phyloP scores from a whole-genome alignment of 1,139 yeast species.

The Zygoascus sp. region DNA sequence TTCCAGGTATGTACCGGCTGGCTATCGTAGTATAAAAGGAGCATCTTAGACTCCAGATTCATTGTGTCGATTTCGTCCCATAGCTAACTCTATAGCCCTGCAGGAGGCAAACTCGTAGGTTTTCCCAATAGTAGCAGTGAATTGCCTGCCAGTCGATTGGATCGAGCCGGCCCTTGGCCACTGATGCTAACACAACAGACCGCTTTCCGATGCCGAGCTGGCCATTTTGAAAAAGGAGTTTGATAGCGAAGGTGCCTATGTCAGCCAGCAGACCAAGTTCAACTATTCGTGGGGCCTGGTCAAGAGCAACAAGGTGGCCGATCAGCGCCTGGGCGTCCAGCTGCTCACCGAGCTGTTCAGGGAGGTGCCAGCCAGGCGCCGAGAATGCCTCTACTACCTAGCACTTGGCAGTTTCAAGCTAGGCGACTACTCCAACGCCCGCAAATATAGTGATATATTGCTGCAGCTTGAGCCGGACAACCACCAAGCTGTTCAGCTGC shows the following conservation, averaged over 20 bases:
- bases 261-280: slow-evolving; percentile 78
- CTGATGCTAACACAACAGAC: slow-evolving; percentile 35
- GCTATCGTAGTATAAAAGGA: not conserved
- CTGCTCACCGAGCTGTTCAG: slow-evolving; percentile 70
- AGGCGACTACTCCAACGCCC: slow-evolving; percentile 82
- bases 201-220: slow-evolving; percentile 71
- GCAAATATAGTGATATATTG: slow-evolving; percentile 76
- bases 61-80: too few species aligned
- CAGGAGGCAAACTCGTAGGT: slow-evolving; percentile 33
- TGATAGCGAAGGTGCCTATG: slow-evolving; percentile 72
- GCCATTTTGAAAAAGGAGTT: slow-evolving; percentile 73
- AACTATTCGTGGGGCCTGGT: slow-evolving; percentile 96
- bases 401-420: slow-evolving; percentile 84
- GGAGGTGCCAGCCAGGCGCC: slow-evolving; percentile 73
- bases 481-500: slow-evolving; percentile 65
- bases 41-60: not conserved
- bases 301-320: slow-evolving; percentile 55
- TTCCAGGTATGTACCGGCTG: slow-evolving; percentile 6
- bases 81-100: slow-evolving; percentile 25
- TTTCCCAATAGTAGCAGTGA: not conserved
- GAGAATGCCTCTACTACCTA: slow-evolving; percentile 86
- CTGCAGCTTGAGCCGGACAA: slow-evolving; percentile 79
- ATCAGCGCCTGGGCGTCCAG: slow-evolving; percentile 75
- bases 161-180: not conserved
- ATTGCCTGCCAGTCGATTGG: too few species aligned